Base-by-base conservation (phyloP, 768 basidiomycete species). In the Nidularia sp. region DNA sequence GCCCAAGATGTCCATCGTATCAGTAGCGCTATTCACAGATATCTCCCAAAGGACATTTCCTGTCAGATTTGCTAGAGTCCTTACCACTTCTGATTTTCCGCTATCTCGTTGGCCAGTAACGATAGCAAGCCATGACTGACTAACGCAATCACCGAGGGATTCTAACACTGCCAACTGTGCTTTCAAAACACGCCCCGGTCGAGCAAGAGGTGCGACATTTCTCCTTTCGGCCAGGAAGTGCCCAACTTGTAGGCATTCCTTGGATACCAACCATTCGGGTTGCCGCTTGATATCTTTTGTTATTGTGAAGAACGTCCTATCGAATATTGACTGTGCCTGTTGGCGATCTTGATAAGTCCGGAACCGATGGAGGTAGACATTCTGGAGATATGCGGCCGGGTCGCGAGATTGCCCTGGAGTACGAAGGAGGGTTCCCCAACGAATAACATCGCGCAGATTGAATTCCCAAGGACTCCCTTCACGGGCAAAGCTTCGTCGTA, bases 401-500 rank as follows among this genome's bases (percentile, higher is more conserved):
- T 85, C 77, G 31, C 64, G 57, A 44, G 60, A 53, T 39, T 62
- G 55, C 44, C 53, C 47, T 36, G 71, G 58, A 29, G 65, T 51
- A 49, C 65, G 65, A 34, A 84, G 62, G 36, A 88, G 79, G 0
- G 75, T 75, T 34, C 87, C 83, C 95, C 97, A 97, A 44, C 97
- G 83, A 53, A 93, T 81, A 52, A 98, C 77, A 68, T 99, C 96
- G 10, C 96, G 89, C 32, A 99, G 76, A 65, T 99, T 99, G 75
- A 98, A 97, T 64, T 99, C 96, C 96, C 96, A 99, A 4, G 96
- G 97, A 51, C 82, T 77, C 6, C 95, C 95, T 50, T 88, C 82
- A 35, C 81, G 76, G 2, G 81, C 94, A 64, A 97, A 93, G 2
- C 76, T 57, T 15, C 82, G 79, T 48, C 79, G 78, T 18, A 81